phyloP scores from a whole-genome alignment of 306 rosid genomes.

The Gleditsia sinensis region DNA sequence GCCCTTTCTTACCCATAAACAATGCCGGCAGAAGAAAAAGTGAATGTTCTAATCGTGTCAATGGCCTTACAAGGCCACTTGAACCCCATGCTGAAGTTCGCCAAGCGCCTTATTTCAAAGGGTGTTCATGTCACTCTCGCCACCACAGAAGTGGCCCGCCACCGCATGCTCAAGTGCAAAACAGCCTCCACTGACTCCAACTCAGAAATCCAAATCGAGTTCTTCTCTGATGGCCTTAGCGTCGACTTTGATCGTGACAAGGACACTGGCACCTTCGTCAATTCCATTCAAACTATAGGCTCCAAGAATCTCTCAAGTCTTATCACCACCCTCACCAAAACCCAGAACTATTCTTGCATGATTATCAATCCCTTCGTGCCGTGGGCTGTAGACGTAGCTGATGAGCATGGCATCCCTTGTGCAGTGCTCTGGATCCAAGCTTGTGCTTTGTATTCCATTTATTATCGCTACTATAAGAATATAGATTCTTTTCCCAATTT shows the following conservation, averaged over 20 bases:
- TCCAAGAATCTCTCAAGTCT: constrained; percentile 33
- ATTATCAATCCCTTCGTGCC: too few species aligned
- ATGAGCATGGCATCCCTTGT: too few species aligned
- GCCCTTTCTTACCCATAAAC: not conserved
- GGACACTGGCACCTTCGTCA: not conserved
- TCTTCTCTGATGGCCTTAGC: too few species aligned
- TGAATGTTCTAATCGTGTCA: constrained; percentile 37
- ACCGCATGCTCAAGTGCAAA: constrained; percentile 20
- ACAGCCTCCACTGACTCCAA: not conserved
- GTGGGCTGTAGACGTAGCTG: too few species aligned
- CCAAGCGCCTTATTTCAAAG: constrained; percentile 30
- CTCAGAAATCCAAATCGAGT: not conserved
- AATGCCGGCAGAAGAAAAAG: constrained; percentile 9
- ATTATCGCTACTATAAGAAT: too few species aligned
- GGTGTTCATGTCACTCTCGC: constrained; percentile 42
- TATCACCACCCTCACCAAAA: not conserved
- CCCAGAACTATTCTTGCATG: too few species aligned
- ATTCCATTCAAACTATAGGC: constrained; percentile 12
- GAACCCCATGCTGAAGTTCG: constrained; percentile 43
- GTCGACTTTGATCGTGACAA: too few species aligned
- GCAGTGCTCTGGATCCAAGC: too few species aligned
- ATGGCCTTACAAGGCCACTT: constrained; percentile 39
- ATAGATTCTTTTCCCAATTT: too few species aligned
- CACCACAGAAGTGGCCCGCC: constrained; percentile 25
- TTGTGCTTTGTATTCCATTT: too few species aligned